Evolutionary conservation across 2,329 filamentous ascomycete species (phyloP), one percentile per base, ranked within the genome.

Genomic region (Myotisia sp.): DNA sequence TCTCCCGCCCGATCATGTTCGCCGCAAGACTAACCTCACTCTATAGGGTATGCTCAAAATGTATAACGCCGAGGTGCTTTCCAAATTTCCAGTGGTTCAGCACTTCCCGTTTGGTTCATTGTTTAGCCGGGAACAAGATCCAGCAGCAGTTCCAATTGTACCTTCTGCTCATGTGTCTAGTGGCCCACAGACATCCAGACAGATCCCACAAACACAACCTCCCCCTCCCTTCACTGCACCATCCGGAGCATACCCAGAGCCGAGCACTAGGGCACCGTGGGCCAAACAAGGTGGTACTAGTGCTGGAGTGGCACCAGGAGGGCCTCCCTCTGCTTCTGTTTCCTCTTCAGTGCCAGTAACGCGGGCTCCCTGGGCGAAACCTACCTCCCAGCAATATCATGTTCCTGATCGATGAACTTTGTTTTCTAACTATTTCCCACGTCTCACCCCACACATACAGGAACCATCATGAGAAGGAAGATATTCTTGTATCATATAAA

Each of bases 51-150:
- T 98, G 90, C 74, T 98, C 49, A 98, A 95, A 60, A 98, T 98
- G 90, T 98, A 87, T 62, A 85, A 92, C 45, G 90, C 83, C 12
- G 90, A 98, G 62, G 90, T 98, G 3, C 66, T 98, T 9, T 83
- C 81, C 24, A 98, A 98, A 56, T 94, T 94, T 51, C 90, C 90
- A 2, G 90, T 98, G 2, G 84, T 98, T n/a, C 90, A 98, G 58
- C 90, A 98, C 58, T 95, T 90, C 45, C 72, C 70, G 2, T 87
- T 90, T 45, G 82, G 82, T 17, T 79, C 76, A 4, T 61, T 90
- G n/a, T 84, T 87, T 51, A 72, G 70, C 23, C 87, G 79, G 78
- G 74, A 82, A 2, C 59, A 55, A 29, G 77, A 85, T 49, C 76
- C 76, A 0, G 60, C 70, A 35, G 75, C 77, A 1, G 45, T 56